These are phyloP conservation scores for Dryas integrifolia DNA, from an alignment of 331 rosid genomes.

Conservation along the genomic window DNA sequence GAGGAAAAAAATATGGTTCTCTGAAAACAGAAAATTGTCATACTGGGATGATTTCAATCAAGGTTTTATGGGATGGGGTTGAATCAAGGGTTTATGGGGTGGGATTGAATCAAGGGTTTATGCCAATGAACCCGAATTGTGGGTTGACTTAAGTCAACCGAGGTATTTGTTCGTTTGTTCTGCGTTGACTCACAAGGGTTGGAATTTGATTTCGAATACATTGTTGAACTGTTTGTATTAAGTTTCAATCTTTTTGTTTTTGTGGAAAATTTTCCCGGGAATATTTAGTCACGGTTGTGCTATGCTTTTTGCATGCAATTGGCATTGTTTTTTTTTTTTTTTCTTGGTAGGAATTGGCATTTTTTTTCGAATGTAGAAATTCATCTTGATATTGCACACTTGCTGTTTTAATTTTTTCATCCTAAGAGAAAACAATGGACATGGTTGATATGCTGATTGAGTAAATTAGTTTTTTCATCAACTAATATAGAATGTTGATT, in stretches of 20 bases:
- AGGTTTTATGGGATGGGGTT: not conserved
- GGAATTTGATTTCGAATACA: not conserved
- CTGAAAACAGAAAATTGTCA: not conserved
- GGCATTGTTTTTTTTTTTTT: not conserved
- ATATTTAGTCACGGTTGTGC: not conserved
- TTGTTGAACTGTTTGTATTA: not conserved
- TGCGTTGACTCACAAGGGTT: not conserved
- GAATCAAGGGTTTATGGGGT: not conserved
- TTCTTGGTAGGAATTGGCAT: not conserved
- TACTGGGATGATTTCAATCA: not conserved
- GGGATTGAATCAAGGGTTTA: slow-evolving; percentile 1
- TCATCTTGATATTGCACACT: not conserved
- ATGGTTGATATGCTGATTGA: not conserved
- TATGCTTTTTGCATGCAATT: not conserved
- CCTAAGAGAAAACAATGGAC: not conserved
- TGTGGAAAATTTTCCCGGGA: not conserved
- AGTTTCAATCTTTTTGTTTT: not conserved
- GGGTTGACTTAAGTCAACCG: slow-evolving; percentile 9
- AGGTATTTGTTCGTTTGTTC: not conserved
- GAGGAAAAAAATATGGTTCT: not conserved
- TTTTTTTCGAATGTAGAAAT: not conserved
- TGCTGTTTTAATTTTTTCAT: not conserved
- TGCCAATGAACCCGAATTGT: not conserved
- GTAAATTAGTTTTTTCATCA: not conserved
- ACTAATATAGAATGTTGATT: not conserved